Evolutionary conservation across 2,329 filamentous ascomycete species (phyloP).

Genomic region (Mycogone perniciosa): DNA sequence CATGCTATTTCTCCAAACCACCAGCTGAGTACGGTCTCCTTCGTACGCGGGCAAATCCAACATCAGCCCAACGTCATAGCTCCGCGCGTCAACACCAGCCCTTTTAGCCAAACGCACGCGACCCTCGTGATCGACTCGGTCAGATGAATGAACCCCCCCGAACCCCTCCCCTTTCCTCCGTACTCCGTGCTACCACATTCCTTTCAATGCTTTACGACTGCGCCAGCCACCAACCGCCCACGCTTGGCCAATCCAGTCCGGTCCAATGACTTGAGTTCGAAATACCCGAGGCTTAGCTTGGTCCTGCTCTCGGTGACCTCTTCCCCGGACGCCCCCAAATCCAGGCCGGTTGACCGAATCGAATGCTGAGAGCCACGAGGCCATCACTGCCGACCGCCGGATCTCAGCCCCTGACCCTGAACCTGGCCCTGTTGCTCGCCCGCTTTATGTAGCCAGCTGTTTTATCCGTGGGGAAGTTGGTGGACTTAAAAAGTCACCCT

Average conservation of each 20-base stretch:
- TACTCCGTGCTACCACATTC: slow-evolving; percentile 4
- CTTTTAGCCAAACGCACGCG: slow-evolving; percentile 2
- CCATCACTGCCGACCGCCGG: slow-evolving; percentile 10
- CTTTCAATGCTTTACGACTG: too few relatives aligned
- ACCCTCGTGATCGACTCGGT: slow-evolving; percentile 9
- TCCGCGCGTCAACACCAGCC: background rate
- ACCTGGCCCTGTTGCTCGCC: too few relatives aligned
- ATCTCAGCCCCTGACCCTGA: slow-evolving; percentile 6
- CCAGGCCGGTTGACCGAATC: background rate
- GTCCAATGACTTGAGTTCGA: too few relatives aligned
- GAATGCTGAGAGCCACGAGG: slow-evolving; percentile 1
- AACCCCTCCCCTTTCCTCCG: background rate
- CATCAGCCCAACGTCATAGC: slow-evolving; percentile 26
- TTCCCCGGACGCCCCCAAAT: background rate
- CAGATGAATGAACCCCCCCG: slow-evolving; percentile 1
- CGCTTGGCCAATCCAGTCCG: background rate
- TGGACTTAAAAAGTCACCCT: too few relatives aligned
- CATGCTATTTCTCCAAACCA: too few relatives aligned
- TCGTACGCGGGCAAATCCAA: slow-evolving; percentile 7
- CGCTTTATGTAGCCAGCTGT: too few relatives aligned
- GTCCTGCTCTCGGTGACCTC: too few relatives aligned
- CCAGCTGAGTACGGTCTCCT: too few relatives aligned
- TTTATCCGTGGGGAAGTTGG: too few relatives aligned
- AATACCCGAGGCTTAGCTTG: too few relatives aligned
- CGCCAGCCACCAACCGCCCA: background rate